Percentiles rank a stretch among this genome's conserved stretches.
Conservation (phyloP, 305 asterid genomes). For the Fraxinus ornus region DNA sequence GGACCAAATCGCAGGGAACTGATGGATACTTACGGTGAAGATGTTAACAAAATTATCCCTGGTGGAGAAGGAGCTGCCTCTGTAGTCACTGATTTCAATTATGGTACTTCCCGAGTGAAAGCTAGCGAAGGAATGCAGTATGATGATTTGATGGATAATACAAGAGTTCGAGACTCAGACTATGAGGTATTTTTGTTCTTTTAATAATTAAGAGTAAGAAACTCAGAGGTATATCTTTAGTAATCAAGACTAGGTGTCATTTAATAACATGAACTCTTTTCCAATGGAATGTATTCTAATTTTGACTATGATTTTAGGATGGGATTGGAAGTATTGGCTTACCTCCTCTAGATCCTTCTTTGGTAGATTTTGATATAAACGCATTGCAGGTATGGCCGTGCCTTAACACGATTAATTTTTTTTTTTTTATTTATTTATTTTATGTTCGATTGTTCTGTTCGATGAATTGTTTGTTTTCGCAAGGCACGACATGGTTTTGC, state of each 20-base stretch:
- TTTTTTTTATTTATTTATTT: not conserved
- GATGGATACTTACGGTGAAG: conserved; percentile 36
- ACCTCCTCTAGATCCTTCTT: conserved; percentile 53
- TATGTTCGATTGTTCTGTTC: not conserved
- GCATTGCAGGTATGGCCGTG: conserved; percentile 62
- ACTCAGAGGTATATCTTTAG: not conserved
- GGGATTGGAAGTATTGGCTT: conserved; percentile 45
- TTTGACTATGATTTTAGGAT: conserved; percentile 38
- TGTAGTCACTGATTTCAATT: conserved; percentile 34
- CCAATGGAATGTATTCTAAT: conserved; percentile 14
- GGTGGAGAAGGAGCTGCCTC: conserved; percentile 38
- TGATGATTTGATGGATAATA: conserved; percentile 48
- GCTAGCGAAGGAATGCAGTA: conserved; percentile 43
- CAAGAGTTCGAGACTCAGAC: conserved; percentile 49
- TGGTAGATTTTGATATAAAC: conserved; percentile 51
- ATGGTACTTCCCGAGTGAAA: conserved; percentile 33
- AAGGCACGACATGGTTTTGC: not conserved
- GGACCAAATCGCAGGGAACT: conserved; percentile 38
- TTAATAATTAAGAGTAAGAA: not conserved
- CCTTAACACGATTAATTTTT: not conserved
- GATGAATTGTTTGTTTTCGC: not conserved
- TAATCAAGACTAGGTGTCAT: not conserved
- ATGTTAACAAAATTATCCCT: conserved; percentile 34
- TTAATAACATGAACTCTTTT: conserved; percentile 7
- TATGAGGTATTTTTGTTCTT: conserved; percentile 47